These are phyloP conservation scores for Zygoascus tannicola DNA, from an alignment of 805 yeast species.

Conservation along the genomic window DNA sequence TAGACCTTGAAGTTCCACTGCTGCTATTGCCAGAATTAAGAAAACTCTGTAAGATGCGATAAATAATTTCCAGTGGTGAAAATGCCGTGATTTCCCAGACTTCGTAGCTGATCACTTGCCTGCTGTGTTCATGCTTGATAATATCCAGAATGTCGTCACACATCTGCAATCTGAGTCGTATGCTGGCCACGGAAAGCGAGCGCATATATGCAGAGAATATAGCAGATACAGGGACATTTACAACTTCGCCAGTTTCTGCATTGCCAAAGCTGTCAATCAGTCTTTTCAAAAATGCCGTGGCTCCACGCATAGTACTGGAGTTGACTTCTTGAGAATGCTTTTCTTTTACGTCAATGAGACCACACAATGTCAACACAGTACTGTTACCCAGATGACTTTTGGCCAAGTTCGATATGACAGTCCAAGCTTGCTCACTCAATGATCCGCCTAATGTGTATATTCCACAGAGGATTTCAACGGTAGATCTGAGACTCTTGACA, in stretches of 20 bases:
- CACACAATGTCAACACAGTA: slow-evolving; percentile 26
- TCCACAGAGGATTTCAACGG: slow-evolving; percentile 40
- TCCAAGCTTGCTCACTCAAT: slow-evolving; percentile 32
- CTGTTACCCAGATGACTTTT: slow-evolving; percentile 32
- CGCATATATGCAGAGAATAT: slow-evolving; percentile 30
- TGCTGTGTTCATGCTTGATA: slow-evolving; percentile 28
- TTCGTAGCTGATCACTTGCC: slow-evolving; percentile 21
- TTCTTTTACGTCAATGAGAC: slow-evolving; percentile 24
- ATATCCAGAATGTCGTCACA: slow-evolving; percentile 34
- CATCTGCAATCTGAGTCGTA: slow-evolving; percentile 34
- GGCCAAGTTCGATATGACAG: slow-evolving; percentile 32
- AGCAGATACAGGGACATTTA: slow-evolving; percentile 24
- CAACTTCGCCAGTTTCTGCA: slow-evolving; percentile 21
- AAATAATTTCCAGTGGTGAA: slow-evolving; percentile 35
- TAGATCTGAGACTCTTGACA: slow-evolving; percentile 26
- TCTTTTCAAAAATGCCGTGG: slow-evolving; percentile 25
- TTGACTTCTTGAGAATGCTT: slow-evolving; percentile 18
- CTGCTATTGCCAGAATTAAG: neutral
- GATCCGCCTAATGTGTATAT: slow-evolving; percentile 31
- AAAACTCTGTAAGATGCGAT: slow-evolving; percentile 1
- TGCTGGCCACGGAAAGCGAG: slow-evolving; percentile 31
- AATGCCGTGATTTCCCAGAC: slow-evolving; percentile 23
- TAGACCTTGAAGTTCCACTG: neutral
- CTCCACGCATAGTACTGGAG: slow-evolving; percentile 29
- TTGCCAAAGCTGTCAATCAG: slow-evolving; percentile 17